phyloP scores from a whole-genome alignment of 2,329 filamentous ascomycete genomes.

The Rutstroemia sydowiana region DNA sequence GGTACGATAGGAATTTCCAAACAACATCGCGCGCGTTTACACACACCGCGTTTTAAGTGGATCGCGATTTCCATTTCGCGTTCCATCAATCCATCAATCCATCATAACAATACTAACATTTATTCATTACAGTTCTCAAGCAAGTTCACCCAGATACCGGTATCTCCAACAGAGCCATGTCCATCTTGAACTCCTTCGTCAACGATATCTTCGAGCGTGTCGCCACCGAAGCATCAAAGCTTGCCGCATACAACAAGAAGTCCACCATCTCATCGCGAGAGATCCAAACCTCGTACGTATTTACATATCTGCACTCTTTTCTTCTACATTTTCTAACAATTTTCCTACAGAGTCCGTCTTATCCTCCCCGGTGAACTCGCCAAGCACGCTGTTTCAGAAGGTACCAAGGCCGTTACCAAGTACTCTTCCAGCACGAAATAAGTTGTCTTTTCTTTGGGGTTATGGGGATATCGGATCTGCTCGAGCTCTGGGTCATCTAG shows the following conservation, averaged over 20 bases:
- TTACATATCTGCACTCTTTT: too few relatives aligned
- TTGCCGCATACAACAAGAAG: constrained; percentile 99
- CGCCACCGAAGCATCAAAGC: constrained; percentile 96
- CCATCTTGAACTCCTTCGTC: constrained; percentile 99
- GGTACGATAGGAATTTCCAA: constrained; percentile 47
- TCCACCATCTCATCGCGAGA: constrained; percentile 98
- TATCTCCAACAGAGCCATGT: constrained; percentile 99
- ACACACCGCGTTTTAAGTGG: background rate
- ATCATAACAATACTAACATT: constrained; percentile 18
- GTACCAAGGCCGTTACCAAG: constrained; percentile 99
- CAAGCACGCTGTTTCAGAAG: constrained; percentile 99
- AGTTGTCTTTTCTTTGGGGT: constrained; percentile 48
- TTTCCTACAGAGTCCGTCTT: constrained; percentile 62
- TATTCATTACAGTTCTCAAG: constrained; percentile 73
- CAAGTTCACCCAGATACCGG: constrained; percentile 99
- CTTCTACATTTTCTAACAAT: background rate
- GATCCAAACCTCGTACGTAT: constrained; percentile 85
- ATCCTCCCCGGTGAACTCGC: constrained; percentile 98
- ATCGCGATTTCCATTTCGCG: constrained; percentile 5
- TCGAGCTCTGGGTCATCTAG: constrained; percentile 39
- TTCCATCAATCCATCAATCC: constrained; percentile 3
- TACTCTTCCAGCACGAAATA: constrained; percentile 99
- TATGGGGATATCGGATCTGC: constrained; percentile 45
- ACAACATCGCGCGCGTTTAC: constrained; percentile 13
- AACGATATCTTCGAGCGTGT: constrained; percentile 99